A percentile compares a stretch with the other conserved stretches of the same genome.
These are phyloP conservation scores for Austroboletus festivus DNA, from an alignment of 768 basidiomycete species.

Conservation along the genomic window DNA sequence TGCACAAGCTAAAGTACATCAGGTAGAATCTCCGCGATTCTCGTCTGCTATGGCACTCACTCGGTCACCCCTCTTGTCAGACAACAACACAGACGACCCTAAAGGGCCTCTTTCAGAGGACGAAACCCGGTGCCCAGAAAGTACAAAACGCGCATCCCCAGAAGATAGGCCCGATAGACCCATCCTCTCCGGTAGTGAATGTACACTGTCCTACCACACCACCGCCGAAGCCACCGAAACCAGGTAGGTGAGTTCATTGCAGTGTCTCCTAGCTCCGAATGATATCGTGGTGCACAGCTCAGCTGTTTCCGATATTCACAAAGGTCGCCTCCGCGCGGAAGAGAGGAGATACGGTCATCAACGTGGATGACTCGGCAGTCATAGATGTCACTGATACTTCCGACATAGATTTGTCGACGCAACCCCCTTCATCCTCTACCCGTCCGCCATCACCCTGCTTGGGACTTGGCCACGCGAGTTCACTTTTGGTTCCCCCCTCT, in stretches of 20 bases:
- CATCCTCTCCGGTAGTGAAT: neutral
- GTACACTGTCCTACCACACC: neutral
- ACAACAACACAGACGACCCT: slow-evolving; percentile 28
- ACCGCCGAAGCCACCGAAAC: slow-evolving; percentile 4
- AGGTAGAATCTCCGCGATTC: slow-evolving; percentile 13
- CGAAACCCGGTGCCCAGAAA: neutral
- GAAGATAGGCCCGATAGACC: neutral
- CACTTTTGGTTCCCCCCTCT: slow-evolving; percentile 8
- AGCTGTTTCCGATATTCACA: slow-evolving; percentile 28
- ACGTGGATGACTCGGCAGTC: slow-evolving; percentile 16
- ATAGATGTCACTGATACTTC: slow-evolving; percentile 20
- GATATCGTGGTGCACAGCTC: slow-evolving; percentile 13
- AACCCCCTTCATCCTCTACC: slow-evolving; percentile 7
- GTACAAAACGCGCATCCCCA: slow-evolving; percentile 1
- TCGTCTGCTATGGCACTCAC: slow-evolving; percentile 8
- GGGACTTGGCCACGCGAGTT: slow-evolving; percentile 4
- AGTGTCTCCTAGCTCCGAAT: neutral
- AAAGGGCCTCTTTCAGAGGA: slow-evolving; percentile 23
- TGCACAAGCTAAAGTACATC: slow-evolving; percentile 10
- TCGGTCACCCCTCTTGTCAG: slow-evolving; percentile 12
- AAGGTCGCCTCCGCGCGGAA: slow-evolving; percentile 4
- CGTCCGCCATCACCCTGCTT: slow-evolving; percentile 8
- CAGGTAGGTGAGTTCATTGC: slow-evolving; percentile 19
- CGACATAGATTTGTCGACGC: slow-evolving; percentile 14
- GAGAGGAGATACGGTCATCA: slow-evolving; percentile 3